Conservation (phyloP, 1,284 basidiomycete genomes). For the Apiotrichum domesticum region DNA sequence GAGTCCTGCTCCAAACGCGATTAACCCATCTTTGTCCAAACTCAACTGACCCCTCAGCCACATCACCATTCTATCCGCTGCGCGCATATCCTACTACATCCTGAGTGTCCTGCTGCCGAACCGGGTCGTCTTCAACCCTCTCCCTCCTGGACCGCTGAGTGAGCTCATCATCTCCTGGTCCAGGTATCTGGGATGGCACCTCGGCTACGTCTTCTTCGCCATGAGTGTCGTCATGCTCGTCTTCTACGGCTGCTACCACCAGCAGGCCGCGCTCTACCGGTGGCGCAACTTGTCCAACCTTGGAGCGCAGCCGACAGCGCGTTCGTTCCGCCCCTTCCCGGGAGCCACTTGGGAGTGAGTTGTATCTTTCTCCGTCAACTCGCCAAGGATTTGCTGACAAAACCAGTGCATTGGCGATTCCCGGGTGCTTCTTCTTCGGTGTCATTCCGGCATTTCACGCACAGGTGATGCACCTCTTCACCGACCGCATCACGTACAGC, state of each 20-base stretch:
- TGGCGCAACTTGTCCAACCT: conserved; percentile 22
- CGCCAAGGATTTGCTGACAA: too few species aligned
- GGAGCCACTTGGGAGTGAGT: conserved; percentile 9
- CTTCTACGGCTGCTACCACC: conserved; percentile 36
- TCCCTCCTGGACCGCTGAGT: not conserved
- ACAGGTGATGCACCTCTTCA: conserved; percentile 36
- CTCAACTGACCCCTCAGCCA: conserved; percentile 1
- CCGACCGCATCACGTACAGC: conserved; percentile 33
- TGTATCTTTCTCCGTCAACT: too few species aligned
- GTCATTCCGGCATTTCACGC: conserved; percentile 34
- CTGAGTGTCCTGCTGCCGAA: not conserved
- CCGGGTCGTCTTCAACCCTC: not conserved
- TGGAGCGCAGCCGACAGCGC: conserved; percentile 18
- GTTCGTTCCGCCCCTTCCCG: conserved; percentile 22
- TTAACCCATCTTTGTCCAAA: too few species aligned
- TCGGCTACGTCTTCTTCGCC: conserved; percentile 21
- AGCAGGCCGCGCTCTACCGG: conserved; percentile 22
- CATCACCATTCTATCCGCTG: conserved; percentile 20
- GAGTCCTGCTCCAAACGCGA: too few species aligned
- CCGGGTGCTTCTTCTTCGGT: conserved; percentile 34
- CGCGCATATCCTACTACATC: conserved; percentile 8
- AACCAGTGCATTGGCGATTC: conserved; percentile 24
- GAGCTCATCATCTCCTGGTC: conserved; percentile 1
- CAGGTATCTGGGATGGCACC: conserved; percentile 7
- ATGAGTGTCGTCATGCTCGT: conserved; percentile 26